Base-by-base conservation (phyloP, 345 rosid genomes). In the Noccaea caerulescens region DNA sequence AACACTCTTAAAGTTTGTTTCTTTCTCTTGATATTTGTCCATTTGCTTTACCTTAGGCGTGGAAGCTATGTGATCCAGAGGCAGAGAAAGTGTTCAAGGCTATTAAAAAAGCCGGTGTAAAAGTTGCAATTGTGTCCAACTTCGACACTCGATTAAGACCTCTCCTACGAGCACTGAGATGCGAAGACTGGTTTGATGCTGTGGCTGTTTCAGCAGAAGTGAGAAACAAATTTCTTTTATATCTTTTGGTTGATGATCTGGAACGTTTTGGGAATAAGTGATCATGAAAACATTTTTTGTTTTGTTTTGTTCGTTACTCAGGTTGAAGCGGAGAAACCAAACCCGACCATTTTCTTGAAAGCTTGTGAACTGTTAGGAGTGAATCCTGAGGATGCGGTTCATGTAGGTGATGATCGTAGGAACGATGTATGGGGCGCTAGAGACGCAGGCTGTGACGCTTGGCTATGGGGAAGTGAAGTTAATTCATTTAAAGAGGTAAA, bases 401-500 rank as follows among this genome's bases (percentile, higher is more conserved):
- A 94, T 76, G 93, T 91, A 43, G 98, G 99, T 58, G 99, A 94
- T 75, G 99, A 94, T 72, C 96, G 99, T 16, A 85, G 99, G 77
- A 94, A 94, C 37, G 99, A 94, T 79, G 63, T 94, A 73, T 94
- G 99, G 99, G 99, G 99, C 1, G 99, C 97, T 20, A 87, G 99
- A 72, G 99, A 89, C 75, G 99, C 99, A 54, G 99, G 97, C 20
- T 91, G 98, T 50, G 96, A 94, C 60, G 99, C 93, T 68, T 94
- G 99, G 99, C 90, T 91, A 10, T 94, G 99, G 99, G 98, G 98
- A 76, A 89, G 87, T 27, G 98, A 94, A 72, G 96, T 94, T 51
- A 73, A 81, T 71, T 94, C 99, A 55, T 94, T 94, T 49, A 81
- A 82, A 78, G 92, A 92, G 97, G 99, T 91, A 63, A 52, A 43